Evolutionary conservation across 2,329 filamentous ascomycete species (phyloP), one percentile per base, ranked within the genome.

Genomic region (Trichocomaceae sp.): DNA sequence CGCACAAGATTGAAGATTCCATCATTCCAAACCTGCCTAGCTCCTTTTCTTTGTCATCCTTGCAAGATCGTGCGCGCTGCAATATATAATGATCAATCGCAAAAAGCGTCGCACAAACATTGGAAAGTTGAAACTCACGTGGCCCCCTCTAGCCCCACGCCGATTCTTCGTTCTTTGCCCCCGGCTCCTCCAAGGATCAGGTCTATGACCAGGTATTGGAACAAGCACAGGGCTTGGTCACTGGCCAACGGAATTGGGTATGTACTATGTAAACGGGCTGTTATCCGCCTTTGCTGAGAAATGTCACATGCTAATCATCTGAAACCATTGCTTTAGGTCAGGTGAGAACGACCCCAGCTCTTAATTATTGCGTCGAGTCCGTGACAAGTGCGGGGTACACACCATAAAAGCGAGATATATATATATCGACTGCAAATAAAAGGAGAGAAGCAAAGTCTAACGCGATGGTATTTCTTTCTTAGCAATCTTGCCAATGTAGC

Each of bases 171-270:
- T 69, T 70, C 59, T 78, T 77, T 62, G 58, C 64, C 33, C 58
- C 64, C 23, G 65, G 62, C 5, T 48, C 63, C 45, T 69, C 69
- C 52, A 77, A 77, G 63, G 61, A 63, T 41, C 68, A 75, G 39
- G 65, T 75, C 33, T 78, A 76, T 60, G 60, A 63, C 2, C 72
- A 76, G 54, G 61, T 77, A 15, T 60, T 75, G 20, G 58, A 67
- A 15, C 69, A 75, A 54, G 61, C 73, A 9, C 60, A 62, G 48
- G 71, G 69, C 10, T 64, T 78, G 12, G 59, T 75, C 4, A 62
- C 65, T 20, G 74, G 66, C 8, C 73, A 76, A 57, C 68, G 75
- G 20, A 77, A 77, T 61, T 78, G 75, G 75, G 74, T 76, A 64
- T 56, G 64, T 62, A 35, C 74, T 76, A 64, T 56, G 64, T 62